Conservation (phyloP, 257 asterid genomes). For the Forsythia viridissima region DNA sequence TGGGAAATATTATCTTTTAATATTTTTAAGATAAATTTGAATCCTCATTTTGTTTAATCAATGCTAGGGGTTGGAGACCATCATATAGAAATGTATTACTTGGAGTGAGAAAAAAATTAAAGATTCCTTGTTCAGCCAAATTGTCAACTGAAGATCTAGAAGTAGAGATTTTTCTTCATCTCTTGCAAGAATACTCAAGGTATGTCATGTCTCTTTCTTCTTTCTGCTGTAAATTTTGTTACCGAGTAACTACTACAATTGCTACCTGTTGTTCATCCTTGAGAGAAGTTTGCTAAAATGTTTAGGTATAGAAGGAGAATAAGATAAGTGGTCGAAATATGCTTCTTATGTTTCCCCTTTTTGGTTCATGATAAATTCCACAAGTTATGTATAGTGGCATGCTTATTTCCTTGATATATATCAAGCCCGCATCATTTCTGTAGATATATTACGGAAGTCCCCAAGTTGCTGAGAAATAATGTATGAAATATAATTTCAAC, state of each 20-base stretch:
- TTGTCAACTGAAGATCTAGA: conserved; percentile 83
- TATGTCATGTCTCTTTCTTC: conserved; percentile 25
- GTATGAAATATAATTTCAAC: neutral
- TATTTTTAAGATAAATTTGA: conserved; percentile 19
- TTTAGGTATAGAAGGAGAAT: neutral
- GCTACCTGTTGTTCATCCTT: neutral
- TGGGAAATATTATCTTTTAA: neutral
- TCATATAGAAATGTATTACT: conserved; percentile 82
- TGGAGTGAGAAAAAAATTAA: conserved; percentile 69
- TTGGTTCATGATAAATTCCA: neutral
- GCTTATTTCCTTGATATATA: neutral
- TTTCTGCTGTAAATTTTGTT: neutral
- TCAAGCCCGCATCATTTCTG: neutral
- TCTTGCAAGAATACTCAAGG: conserved; percentile 85
- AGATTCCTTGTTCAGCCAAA: conserved; percentile 77
- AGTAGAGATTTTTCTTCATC: conserved; percentile 88
- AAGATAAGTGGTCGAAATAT: neutral
- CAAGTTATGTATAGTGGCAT: neutral
- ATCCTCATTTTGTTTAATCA: conserved; percentile 17
- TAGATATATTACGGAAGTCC: neutral
- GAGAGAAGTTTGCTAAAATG: neutral
- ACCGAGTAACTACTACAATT: neutral
- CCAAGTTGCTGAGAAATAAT: neutral
- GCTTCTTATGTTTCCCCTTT: neutral
- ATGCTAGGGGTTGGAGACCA: conserved; percentile 92